A percentile compares a stretch with the other conserved stretches of the same genome.
Conservation (phyloP, 1,284 basidiomycete genomes). For the Xerocomus nothofagi region DNA sequence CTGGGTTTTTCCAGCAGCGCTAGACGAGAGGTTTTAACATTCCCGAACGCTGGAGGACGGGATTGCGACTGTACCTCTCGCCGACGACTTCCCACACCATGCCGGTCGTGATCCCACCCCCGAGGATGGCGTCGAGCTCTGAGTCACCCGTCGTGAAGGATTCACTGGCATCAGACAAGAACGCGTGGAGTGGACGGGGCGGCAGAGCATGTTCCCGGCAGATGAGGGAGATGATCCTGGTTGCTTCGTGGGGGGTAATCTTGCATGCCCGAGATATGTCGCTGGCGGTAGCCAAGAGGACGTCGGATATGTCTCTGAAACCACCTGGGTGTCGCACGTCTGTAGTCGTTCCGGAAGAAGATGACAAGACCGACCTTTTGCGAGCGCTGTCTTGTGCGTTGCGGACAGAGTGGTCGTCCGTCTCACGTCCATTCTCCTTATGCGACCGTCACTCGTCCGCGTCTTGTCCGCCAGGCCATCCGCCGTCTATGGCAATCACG, state of each 20-base stretch:
- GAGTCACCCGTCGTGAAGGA: slow-evolving; percentile 70
- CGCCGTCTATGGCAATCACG: slow-evolving; percentile 40
- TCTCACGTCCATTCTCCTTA: slow-evolving; percentile 14
- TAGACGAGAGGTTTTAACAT: slow-evolving; percentile 34
- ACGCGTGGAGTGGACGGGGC: slow-evolving; percentile 40
- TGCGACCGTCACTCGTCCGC: slow-evolving; percentile 22
- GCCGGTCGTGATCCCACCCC: slow-evolving; percentile 74
- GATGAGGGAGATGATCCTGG: slow-evolving; percentile 47
- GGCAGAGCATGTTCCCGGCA: slow-evolving; percentile 41
- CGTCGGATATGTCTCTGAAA: slow-evolving; percentile 46
- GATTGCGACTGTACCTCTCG: slow-evolving; percentile 62
- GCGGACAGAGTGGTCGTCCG: slow-evolving; percentile 6
- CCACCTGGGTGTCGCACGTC: slow-evolving; percentile 39
- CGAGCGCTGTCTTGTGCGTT: slow-evolving; percentile 24
- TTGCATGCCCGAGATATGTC: slow-evolving; percentile 58
- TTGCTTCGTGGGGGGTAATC: slow-evolving; percentile 48
- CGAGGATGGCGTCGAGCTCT: slow-evolving; percentile 62
- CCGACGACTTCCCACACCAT: slow-evolving; percentile 84
- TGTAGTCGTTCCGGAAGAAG: background rate
- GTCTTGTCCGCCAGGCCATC: slow-evolving; percentile 28
- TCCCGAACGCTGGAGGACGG: background rate
- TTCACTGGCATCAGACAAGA: slow-evolving; percentile 39
- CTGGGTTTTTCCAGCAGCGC: slow-evolving; percentile 88
- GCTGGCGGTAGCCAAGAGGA: slow-evolving; percentile 47
- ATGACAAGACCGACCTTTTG: slow-evolving; percentile 25